phyloP scores from a whole-genome alignment of 345 rosid genomes.

The Mallotus nudiflorus region DNA sequence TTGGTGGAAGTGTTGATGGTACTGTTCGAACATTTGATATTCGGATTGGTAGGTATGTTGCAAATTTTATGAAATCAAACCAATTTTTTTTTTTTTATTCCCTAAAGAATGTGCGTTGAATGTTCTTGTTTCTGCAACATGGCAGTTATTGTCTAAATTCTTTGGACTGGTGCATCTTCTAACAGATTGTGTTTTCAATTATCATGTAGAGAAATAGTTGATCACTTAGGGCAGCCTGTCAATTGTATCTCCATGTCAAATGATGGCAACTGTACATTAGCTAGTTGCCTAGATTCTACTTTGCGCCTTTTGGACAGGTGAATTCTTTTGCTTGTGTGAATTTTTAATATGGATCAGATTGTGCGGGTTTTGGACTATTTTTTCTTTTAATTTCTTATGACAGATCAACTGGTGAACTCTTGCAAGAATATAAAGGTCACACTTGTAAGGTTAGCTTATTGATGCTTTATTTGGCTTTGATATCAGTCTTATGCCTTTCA shows the following conservation, averaged over 20 bases:
- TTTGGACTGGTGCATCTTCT: too few species aligned
- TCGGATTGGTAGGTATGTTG: conserved; percentile 78
- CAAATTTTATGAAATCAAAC: too few species aligned
- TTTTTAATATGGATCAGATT: background rate
- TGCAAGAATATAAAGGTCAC: conserved; percentile 95
- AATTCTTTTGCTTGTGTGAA: background rate
- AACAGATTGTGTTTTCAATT: background rate
- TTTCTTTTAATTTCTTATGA: conserved; percentile 17
- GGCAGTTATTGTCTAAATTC: too few species aligned
- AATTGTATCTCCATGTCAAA: conserved; percentile 94
- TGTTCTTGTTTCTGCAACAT: too few species aligned
- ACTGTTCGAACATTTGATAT: conserved; percentile 97
- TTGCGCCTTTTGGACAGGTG: conserved; percentile 87
- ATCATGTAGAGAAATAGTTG: conserved; percentile 70
- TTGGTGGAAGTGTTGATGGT: conserved; percentile 98
- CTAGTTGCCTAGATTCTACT: conserved; percentile 87
- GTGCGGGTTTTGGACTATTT: background rate
- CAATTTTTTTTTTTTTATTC: too few species aligned
- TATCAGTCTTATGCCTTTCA: background rate
- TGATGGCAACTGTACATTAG: conserved; percentile 83
- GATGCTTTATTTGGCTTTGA: background rate
- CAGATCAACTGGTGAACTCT: conserved; percentile 80
- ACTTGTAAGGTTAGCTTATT: conserved; percentile 72
- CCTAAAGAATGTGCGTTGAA: too few species aligned
- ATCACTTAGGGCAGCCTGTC: conserved; percentile 88